Base-by-base conservation (phyloP, 768 basidiomycete genomes). In the Tricholoma furcatifolium region DNA sequence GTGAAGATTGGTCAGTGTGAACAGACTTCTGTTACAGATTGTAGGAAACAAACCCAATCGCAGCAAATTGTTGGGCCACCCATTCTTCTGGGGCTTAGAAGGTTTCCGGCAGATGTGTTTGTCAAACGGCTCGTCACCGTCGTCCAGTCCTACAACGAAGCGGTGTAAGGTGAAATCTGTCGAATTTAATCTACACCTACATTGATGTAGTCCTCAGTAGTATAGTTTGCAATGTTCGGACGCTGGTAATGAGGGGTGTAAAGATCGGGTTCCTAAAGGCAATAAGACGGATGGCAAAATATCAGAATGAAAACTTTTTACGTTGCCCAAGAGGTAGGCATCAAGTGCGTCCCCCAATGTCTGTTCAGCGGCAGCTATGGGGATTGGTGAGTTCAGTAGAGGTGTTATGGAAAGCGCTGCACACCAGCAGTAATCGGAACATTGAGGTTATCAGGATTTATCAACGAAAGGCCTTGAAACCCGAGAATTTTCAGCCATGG, bases 241-340 rank as follows among this genome's bases (percentile, higher is more conserved):
- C 79, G 69, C 52, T 75, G 55, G 1, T 65, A 62, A 53, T 81
- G 80, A 3, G 36, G 43, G 0, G 72, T 67, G 60, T 81, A 87
- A 47, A 86, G 70, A 67, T 88, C 85, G 36, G 85, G 85, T 63
- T 82, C 80, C 78, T 79, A 53, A 20, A 49, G 5, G 23, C 24
- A 35, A 35, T 46, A 20, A 39, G 21, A 23, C 15, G 27, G 4
- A 12, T 24, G 20, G 21, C 20, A 43, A 30, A 46, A 6, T 12
- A 20, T 35, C 35, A 17, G 24, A 38, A 36, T 35, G 4, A n/a
- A 12, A 57, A 51, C 23, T 31, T 32, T 2, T 27, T 27, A 77
- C 79, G 62, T 82, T 82, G 49, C 80, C 80, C 5, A 81, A 62
- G 2, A 81, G 57, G 55, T 74, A 75, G 1, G 73, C 73, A 59